These are phyloP conservation scores for Botrytis aclada DNA, from an alignment of 2,329 filamentous ascomycete genomes.

Conservation along the genomic window DNA sequence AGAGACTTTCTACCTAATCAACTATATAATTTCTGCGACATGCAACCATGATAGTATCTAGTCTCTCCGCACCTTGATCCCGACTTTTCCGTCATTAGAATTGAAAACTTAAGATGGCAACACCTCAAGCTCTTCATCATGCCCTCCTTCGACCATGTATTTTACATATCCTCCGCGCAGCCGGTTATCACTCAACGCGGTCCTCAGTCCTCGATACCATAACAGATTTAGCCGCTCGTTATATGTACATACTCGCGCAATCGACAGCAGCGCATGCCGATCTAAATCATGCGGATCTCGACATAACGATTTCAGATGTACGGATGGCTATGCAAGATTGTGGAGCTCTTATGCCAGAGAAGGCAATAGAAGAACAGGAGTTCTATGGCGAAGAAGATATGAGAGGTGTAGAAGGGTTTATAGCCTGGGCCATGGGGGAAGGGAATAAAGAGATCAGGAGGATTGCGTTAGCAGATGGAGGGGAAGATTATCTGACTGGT, in stretches of 20 bases:
- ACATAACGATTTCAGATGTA: conserved; percentile 70
- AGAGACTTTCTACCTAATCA: not conserved
- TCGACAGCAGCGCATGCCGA: conserved; percentile 68
- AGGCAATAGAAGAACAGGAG: conserved; percentile 61
- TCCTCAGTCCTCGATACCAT: conserved; percentile 81
- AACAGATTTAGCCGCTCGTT: conserved; percentile 81
- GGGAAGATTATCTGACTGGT: conserved; percentile 70
- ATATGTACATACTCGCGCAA: conserved; percentile 71
- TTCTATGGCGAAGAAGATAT: conserved; percentile 70
- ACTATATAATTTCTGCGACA: conserved; percentile 7
- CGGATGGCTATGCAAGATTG: conserved; percentile 81
- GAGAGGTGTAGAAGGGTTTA: conserved; percentile 72
- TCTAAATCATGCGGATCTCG: conserved; percentile 58
- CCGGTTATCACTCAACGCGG: conserved; percentile 81
- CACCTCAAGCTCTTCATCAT: conserved; percentile 58
- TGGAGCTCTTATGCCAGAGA: conserved; percentile 69
- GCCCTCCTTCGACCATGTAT: conserved; percentile 82
- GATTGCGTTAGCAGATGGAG: conserved; percentile 64
- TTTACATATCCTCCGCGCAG: conserved; percentile 86
- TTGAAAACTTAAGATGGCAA: conserved; percentile 35
- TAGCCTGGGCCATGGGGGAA: conserved; percentile 73
- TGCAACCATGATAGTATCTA: conserved; percentile 32
- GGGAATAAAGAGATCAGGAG: conserved; percentile 77
- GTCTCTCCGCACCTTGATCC: conserved; percentile 24
- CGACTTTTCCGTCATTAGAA: conserved; percentile 21